These are phyloP conservation scores for Hibiscus tridactylites DNA, from an alignment of 345 rosid genomes.

Conservation along the genomic window DNA sequence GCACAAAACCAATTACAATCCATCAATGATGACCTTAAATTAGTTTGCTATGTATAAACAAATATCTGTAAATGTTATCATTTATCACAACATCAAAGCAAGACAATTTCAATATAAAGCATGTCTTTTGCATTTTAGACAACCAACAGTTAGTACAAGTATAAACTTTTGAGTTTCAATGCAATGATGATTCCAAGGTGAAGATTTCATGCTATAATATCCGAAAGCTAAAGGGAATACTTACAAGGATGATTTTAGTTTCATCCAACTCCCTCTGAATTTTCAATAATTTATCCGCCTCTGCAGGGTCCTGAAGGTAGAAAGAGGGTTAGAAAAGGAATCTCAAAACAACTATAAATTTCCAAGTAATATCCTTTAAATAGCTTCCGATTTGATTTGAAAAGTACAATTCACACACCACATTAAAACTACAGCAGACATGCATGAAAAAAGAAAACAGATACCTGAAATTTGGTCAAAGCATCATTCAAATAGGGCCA, in stretches of 20 bases:
- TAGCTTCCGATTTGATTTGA: background rate
- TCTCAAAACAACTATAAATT: background rate
- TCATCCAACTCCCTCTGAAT: conserved; percentile 98
- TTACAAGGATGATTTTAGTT: conserved; percentile 94
- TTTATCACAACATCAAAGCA: background rate
- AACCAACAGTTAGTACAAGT: too few relatives aligned
- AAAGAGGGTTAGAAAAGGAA: background rate
- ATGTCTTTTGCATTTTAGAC: too few relatives aligned
- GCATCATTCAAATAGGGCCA: conserved; percentile 89
- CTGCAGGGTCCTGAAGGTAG: conserved; percentile 81
- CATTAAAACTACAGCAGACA: background rate
- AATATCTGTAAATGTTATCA: background rate
- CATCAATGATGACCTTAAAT: background rate
- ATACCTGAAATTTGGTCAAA: conserved; percentile 73
- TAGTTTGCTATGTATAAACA: background rate
- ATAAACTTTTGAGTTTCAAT: too few relatives aligned
- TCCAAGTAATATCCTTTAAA: background rate
- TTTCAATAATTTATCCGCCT: conserved; percentile 93
- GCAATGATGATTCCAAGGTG: too few relatives aligned
- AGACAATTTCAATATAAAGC: background rate
- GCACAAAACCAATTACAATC: background rate
- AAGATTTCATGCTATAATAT: too few relatives aligned
- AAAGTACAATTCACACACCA: background rate
- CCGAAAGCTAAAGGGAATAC: conserved; percentile 12
- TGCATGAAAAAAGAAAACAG: background rate